These are phyloP conservation scores for Colletotrichum musicola DNA, from an alignment of 2,329 filamentous ascomycete genomes.

Conservation along the genomic window DNA sequence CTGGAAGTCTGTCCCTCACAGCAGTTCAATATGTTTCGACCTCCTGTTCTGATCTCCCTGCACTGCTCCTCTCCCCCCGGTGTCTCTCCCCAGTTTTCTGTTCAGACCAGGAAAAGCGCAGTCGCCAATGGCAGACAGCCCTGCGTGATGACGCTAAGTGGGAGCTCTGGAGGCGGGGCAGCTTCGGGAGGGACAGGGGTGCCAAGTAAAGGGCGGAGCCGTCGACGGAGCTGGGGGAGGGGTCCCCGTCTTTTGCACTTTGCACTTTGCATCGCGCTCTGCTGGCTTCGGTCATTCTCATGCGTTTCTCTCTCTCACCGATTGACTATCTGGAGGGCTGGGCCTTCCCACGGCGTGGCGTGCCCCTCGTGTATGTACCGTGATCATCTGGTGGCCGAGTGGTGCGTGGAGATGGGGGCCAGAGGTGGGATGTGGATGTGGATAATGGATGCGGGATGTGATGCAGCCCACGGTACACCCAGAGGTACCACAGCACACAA, in stretches of 20 bases:
- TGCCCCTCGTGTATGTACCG: constrained; percentile 28
- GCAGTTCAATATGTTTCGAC: constrained; percentile 6
- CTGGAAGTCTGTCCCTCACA: background rate
- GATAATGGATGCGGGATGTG: constrained; percentile 27
- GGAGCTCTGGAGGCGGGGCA: constrained; percentile 31
- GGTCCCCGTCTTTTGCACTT: background rate
- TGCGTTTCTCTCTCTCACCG: constrained; percentile 15
- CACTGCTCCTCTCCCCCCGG: constrained; percentile 3
- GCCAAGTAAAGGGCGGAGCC: background rate
- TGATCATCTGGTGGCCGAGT: constrained; percentile 20
- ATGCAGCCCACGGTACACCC: background rate
- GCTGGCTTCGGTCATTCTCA: constrained; percentile 12
- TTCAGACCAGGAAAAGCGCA: constrained; percentile 17
- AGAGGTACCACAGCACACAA: background rate
- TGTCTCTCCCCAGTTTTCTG: constrained; percentile 1
- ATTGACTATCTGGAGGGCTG: constrained; percentile 2
- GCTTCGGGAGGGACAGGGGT: constrained; percentile 18
- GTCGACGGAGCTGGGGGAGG: too few relatives aligned
- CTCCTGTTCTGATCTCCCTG: constrained; percentile 24
- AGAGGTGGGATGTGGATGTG: constrained; percentile 10
- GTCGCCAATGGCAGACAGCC: constrained; percentile 21
- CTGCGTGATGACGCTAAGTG: constrained; percentile 30
- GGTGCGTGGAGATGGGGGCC: constrained; percentile 22
- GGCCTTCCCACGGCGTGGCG: background rate
- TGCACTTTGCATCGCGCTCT: background rate